Evolutionary conservation across 2,329 filamentous ascomycete species (phyloP).

Genomic region (Fusarium nisikadoi): DNA sequence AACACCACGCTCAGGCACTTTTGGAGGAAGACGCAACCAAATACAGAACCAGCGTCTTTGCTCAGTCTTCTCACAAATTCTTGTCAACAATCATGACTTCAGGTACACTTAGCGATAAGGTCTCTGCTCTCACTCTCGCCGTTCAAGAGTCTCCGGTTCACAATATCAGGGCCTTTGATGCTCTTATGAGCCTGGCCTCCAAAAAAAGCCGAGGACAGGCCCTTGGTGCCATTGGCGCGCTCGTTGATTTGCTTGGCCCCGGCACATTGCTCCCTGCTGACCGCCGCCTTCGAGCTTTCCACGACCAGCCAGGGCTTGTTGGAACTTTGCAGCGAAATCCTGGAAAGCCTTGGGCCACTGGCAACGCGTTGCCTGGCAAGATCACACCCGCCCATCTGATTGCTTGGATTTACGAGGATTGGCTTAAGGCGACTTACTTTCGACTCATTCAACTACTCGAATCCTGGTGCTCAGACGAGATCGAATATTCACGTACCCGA

Average conservation of each 20-base stretch:
- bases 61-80: slow-evolving; percentile 93
- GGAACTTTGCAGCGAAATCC: slow-evolving; percentile 73
- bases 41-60: slow-evolving; percentile 78
- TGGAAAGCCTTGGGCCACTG: slow-evolving; percentile 69
- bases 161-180: slow-evolving; percentile 89
- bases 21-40: slow-evolving; percentile 80
- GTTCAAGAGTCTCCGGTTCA: slow-evolving; percentile 97
- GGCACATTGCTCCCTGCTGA: slow-evolving; percentile 86
- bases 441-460: slow-evolving; percentile 92
- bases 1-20: slow-evolving; percentile 77
- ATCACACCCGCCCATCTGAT: slow-evolving; percentile 83
- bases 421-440: slow-evolving; percentile 94
- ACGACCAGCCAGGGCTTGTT: slow-evolving; percentile 80
- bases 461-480: slow-evolving; percentile 92
- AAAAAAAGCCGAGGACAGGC: slow-evolving; percentile 95
- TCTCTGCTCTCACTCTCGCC: slow-evolving; percentile 92
- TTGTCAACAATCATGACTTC: slow-evolving; percentile 97
- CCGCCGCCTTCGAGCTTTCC: slow-evolving; percentile 82
- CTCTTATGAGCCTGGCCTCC: slow-evolving; percentile 81
- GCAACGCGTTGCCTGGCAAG: slow-evolving; percentile 77
- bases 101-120: slow-evolving; percentile 95
- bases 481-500: slow-evolving; percentile 89
- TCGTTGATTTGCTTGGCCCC: slow-evolving; percentile 94
- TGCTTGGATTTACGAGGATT: slow-evolving; percentile 92
- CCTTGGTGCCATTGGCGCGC: slow-evolving; percentile 87